Base-by-base conservation (phyloP, 2,329 filamentous ascomycete species). In the Aspergillus costaricaensis region DNA sequence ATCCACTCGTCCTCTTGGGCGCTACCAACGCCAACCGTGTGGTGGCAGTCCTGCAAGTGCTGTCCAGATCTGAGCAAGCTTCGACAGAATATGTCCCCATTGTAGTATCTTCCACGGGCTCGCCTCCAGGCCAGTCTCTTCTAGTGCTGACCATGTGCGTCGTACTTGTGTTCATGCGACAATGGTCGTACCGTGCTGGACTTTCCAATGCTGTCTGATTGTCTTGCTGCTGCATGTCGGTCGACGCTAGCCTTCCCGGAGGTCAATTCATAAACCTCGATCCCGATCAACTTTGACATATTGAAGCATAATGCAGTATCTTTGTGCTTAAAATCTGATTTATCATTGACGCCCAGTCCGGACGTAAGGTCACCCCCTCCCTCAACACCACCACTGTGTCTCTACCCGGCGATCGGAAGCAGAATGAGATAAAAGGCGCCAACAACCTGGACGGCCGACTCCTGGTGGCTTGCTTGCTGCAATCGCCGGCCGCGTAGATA, bases 1-100 rank as follows among this genome's bases (percentile, higher is more conserved):
- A 62, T 62, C 65, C 65, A 61, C 60, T 54, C 23, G 38, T 57
- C 62, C 61, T 62, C 44, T 65, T 66, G 62, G 67, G 66, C 66
- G 62, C 57, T 49, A 50, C 32, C 15, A 32, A 50, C 47, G 47
- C 19, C 38, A 41, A 25, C 36, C 51, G 36, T 41, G n/a, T 30
- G 51, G 52, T 43, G 21, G 36, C 12, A 43, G 38, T n/a, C 21
- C 32, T 50, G 25, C 25, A 54, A 30, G 39, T 43, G 12, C 52
- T 19, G 32, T 54, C 32, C 17, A 53, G 27, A n/a, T 25, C 23
- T 23, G 25, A 17, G 47, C 25, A 50, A 30, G 15, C 25, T 30
- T 19, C 25, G 15, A 27, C n/a, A n/a, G 23, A 30, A 17, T 17
- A 2, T 19, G 25, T 5, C 47, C 47, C 25, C 47, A 10, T 12